These are phyloP conservation scores for Cercophora scortea DNA, from an alignment of 495 filamentous ascomycete genomes.

Conservation along the genomic window DNA sequence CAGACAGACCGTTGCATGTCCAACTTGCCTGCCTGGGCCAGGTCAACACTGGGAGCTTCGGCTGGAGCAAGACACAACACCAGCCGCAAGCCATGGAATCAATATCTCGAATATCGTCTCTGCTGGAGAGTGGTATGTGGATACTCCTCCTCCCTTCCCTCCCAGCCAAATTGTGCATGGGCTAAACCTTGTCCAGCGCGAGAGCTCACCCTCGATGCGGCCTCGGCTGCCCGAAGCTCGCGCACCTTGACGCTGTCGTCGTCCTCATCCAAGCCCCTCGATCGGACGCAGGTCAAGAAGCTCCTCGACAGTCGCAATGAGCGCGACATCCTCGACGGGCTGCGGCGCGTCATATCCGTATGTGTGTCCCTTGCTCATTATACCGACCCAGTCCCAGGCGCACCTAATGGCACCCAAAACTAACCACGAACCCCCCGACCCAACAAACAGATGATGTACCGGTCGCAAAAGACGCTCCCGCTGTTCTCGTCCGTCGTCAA, in stretches of 20 bases:
- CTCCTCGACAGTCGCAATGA: conserved; percentile 91
- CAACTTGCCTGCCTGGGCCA: too few species aligned
- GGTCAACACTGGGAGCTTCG: background rate
- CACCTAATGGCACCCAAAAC: too few species aligned
- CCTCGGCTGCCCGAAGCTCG: conserved; percentile 61
- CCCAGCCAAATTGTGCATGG: too few species aligned
- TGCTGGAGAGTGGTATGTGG: conserved; percentile 80
- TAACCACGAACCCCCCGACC: background rate
- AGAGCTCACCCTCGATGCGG: conserved; percentile 94
- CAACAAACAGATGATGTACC: conserved; percentile 76
- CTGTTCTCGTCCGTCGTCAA: conserved; percentile 96
- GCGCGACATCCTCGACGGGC: conserved; percentile 82
- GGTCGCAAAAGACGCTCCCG: conserved; percentile 67
- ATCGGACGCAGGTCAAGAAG: conserved; percentile 72
- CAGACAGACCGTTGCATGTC: too few species aligned
- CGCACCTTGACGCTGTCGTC: conserved; percentile 27
- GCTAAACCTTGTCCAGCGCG: conserved; percentile 50
- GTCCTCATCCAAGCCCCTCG: conserved; percentile 33
- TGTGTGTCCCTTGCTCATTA: conserved; percentile 11
- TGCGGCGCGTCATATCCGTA: conserved; percentile 87
- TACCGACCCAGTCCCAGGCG: too few species aligned
- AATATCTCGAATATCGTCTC: conserved; percentile 84
- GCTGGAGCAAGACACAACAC: background rate
- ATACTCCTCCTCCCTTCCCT: background rate
- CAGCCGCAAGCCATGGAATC: conserved; percentile 61